These are phyloP conservation scores for Oryza longistaminata DNA, from an alignment of 176 grass and related monocot genomes.

Conservation along the genomic window DNA sequence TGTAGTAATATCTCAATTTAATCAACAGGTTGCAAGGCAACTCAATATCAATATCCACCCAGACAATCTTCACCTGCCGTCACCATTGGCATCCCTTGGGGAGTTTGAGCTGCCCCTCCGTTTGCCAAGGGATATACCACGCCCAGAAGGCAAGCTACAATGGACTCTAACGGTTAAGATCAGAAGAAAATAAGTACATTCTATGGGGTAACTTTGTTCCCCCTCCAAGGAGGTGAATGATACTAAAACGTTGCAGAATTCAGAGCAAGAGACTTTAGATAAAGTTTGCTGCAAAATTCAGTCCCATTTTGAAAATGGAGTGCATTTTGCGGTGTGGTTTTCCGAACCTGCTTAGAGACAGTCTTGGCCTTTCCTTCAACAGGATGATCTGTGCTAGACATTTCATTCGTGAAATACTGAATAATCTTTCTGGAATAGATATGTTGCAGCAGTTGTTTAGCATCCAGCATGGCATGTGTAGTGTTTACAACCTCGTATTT, in stretches of 20 bases:
- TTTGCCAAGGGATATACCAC: slow-evolving; percentile 75
- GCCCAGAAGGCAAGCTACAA: slow-evolving; percentile 79
- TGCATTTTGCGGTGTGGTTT: neutral
- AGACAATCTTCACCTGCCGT: slow-evolving; percentile 75
- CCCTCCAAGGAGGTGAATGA: neutral
- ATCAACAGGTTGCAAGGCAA: slow-evolving; percentile 72
- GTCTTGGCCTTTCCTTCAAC: neutral
- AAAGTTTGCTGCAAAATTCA: neutral
- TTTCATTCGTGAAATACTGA: neutral
- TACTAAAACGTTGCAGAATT: neutral
- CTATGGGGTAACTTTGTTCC: neutral
- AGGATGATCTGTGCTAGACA: neutral
- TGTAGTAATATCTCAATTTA: slow-evolving; percentile 9
- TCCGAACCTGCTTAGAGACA: neutral
- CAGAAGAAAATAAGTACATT: slow-evolving; percentile 56
- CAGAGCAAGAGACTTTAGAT: neutral
- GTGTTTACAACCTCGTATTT: neutral
- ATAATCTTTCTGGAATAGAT: neutral
- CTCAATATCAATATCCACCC: slow-evolving; percentile 74
- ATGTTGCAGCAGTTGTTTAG: neutral
- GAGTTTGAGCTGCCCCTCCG: slow-evolving; percentile 87
- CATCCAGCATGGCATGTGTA: neutral
- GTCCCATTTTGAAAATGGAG: neutral
- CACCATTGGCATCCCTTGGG: slow-evolving; percentile 60
- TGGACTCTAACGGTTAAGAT: slow-evolving; percentile 89